Conservation (phyloP, 257 asterid species). For the Capsicum pubescens region DNA sequence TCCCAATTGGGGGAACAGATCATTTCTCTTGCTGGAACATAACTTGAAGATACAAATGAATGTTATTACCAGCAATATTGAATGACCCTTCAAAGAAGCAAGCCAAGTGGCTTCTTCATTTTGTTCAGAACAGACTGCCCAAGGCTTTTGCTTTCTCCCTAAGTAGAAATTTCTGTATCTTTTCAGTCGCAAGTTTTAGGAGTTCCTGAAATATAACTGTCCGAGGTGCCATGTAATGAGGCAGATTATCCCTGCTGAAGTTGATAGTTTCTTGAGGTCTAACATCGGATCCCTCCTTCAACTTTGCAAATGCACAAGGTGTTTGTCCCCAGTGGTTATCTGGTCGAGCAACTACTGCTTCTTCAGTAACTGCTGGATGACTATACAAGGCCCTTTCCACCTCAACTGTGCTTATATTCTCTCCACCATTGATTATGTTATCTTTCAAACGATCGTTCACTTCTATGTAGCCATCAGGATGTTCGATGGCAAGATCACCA, state of each 20-base stretch:
- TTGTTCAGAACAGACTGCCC: neutral
- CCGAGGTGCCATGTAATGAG: neutral
- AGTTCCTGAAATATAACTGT: neutral
- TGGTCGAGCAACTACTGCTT: neutral
- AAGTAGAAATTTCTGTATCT: neutral
- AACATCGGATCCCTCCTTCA: neutral
- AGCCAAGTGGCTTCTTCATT: neutral
- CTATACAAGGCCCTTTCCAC: neutral
- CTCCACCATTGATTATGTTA: neutral
- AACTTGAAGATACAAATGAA: neutral
- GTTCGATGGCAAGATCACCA: no score
- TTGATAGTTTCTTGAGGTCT: neutral
- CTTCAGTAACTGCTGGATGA: neutral
- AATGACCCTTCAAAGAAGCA: no score
- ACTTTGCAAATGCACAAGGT: no score
- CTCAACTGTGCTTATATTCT: neutral
- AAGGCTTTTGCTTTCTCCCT: neutral
- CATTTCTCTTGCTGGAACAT: slow-evolving; percentile 2
- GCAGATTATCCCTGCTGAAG: slow-evolving; percentile 4
- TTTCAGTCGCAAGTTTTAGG: neutral
- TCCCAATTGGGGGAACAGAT: neutral
- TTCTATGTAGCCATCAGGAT: no score
- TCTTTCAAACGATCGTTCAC: no score
- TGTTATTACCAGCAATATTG: neutral
- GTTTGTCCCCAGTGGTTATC: neutral